Evolutionary conservation across 495 filamentous ascomycete genomes (phyloP).

Genomic region (Penicillium subrubescens): DNA sequence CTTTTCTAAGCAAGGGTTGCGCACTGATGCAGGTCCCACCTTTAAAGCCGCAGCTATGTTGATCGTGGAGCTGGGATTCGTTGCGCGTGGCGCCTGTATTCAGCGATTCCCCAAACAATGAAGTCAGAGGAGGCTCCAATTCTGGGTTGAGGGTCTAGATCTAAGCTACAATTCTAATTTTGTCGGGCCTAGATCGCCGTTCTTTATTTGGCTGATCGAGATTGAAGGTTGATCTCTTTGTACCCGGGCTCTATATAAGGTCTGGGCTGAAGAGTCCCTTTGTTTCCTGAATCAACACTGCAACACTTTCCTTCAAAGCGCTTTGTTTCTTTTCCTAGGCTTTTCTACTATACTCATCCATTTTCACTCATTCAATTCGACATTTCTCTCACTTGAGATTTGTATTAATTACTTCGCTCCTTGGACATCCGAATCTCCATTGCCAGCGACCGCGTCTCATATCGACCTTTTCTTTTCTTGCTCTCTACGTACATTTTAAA

Average conservation of each 20-base stretch:
- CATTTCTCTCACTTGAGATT: background rate
- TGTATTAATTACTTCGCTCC: background rate
- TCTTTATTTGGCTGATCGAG: background rate
- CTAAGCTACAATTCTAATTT: slow-evolving; percentile 16
- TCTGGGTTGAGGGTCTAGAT: slow-evolving; percentile 18
- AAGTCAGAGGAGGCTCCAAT: slow-evolving; percentile 1
- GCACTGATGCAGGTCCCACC: slow-evolving; percentile 5
- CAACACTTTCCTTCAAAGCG: slow-evolving; percentile 6
- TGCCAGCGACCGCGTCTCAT: background rate
- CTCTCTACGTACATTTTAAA: background rate
- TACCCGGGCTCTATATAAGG: slow-evolving; percentile 10
- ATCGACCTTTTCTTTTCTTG: background rate
- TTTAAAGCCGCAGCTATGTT: slow-evolving; percentile 5
- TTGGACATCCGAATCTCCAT: background rate
- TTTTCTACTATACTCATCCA: background rate
- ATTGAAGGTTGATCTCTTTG: slow-evolving; percentile 8
- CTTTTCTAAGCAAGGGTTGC: slow-evolving; percentile 10
- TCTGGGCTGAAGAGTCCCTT: background rate
- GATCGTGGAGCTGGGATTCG: slow-evolving; percentile 1
- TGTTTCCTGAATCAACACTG: background rate
- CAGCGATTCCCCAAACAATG: slow-evolving; percentile 14
- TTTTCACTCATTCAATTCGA: background rate
- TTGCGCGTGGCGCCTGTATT: slow-evolving; percentile 12
- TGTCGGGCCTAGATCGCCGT: slow-evolving; percentile 19
- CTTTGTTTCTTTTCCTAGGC: background rate